Base-by-base conservation (phyloP, 495 filamentous ascomycete species). In the Gamarada debralockiae region DNA sequence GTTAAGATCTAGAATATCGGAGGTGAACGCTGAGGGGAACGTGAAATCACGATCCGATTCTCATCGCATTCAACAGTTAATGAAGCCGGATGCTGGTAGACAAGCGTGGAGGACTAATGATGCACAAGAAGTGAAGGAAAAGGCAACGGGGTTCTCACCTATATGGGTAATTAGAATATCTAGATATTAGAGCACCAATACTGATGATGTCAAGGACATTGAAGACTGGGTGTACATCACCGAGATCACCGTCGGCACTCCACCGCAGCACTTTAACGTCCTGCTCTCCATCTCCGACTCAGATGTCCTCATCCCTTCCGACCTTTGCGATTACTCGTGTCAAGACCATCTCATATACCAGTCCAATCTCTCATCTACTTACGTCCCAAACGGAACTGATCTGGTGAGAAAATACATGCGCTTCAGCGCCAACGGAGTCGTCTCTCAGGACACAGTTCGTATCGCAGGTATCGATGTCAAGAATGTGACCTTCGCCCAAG, bases 211-310 rank as follows among this genome's bases (percentile, higher is more conserved):
- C n/a, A 34, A 34, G 31, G 31, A 34, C 31, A 8, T 34, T n/a
- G 31, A 34, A 34, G 31, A 34, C 8, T 34, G 8, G 8, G 31
- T 34, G 31, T 34, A 43, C 14, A 33, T 33, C 49, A 33, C 18
- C 2, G 31, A 27, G 3, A 27, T 43, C 22, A 23, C 22, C 14
- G 9, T 43, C n/a, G 40, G 50, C 17, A 45, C 50, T 17, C 40
- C 50, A 7, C 27, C 41, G 0, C 49, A 45, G 22, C 21, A 21
- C 9, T 46, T 53, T 36, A 20, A 3, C 17, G 20, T 37, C 5
- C n/a, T 53, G 2, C 13, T 53, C 39, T 10, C 10, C 1, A 53
- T 53, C 22, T 36, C 39, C 29, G 24, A 25, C 24, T 8, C 49
- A 31, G 23, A 20, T 3, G 21, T 43, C 14, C 10, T 52, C 14